Evolutionary conservation across 129 eudicot species (phyloP).

Genomic region (Helianthus annuus): HanXRQr2.0-SUNRISE NC_035440.2:116403699-116404198

Average conservation of each 20-base stretch:
- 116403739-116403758: slow-evolving; percentile 96
- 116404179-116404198: slow-evolving; percentile 53
- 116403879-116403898: slow-evolving; percentile 78
- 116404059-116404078: not conserved
- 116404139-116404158: slow-evolving; percentile 76
- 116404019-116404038: slow-evolving; percentile 44
- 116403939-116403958: slow-evolving; percentile 52
- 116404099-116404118: slow-evolving; percentile 66
- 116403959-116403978: slow-evolving; percentile 76
- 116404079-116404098: slow-evolving; percentile 71
- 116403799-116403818: slow-evolving; percentile 88
- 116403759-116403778: slow-evolving; percentile 66
- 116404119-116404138: slow-evolving; percentile 78
- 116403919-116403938: slow-evolving; percentile 83
- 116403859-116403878: slow-evolving; percentile 63
- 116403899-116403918: slow-evolving; percentile 91
- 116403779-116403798: slow-evolving; percentile 62
- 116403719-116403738: slow-evolving; percentile 80
- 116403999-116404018: slow-evolving; percentile 74
- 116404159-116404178: slow-evolving; percentile 74
- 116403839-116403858: slow-evolving; percentile 93
- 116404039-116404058: not conserved
- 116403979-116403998: slow-evolving; percentile 75
- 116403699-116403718: slow-evolving; percentile 78
- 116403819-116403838: slow-evolving; percentile 98